Conservation (phyloP, 805 yeast species). For the Starmerella cellae region DNA sequence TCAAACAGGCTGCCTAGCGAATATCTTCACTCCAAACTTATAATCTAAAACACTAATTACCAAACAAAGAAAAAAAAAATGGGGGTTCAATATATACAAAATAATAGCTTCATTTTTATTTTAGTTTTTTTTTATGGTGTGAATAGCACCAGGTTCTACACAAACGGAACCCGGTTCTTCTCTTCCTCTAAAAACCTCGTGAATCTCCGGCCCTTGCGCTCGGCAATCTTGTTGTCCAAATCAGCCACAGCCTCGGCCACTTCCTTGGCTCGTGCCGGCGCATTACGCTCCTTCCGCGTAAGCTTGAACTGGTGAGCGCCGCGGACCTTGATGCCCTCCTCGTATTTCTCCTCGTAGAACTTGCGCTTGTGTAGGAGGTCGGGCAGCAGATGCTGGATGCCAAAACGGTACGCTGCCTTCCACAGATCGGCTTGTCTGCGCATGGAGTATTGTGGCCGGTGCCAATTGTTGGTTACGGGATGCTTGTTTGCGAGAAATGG, state of each 20-base stretch:
- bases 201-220: constrained; percentile 43
- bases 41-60: no score
- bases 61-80: no score
- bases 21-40: neutral
- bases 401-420: constrained; percentile 69
- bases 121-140: no score
- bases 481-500: constrained; percentile 80
- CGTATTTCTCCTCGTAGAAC: constrained; percentile 68
- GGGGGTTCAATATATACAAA: no score
- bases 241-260: constrained; percentile 53
- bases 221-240: constrained; percentile 54
- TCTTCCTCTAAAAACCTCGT: constrained; percentile 12
- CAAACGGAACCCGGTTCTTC: constrained; percentile 3
- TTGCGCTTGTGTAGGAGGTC: constrained; percentile 43
- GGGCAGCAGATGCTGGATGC: constrained; percentile 70
- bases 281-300: constrained; percentile 60
- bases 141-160: no score
- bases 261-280: constrained; percentile 40
- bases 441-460: constrained; percentile 62
- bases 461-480: constrained; percentile 65
- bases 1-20: neutral
- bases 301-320: constrained; percentile 73
- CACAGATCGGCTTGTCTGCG: constrained; percentile 73
- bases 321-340: constrained; percentile 52
- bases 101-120: no score